Conservation (phyloP, 2,329 filamentous ascomycete species). For the Myrmaecium sp. region DNA sequence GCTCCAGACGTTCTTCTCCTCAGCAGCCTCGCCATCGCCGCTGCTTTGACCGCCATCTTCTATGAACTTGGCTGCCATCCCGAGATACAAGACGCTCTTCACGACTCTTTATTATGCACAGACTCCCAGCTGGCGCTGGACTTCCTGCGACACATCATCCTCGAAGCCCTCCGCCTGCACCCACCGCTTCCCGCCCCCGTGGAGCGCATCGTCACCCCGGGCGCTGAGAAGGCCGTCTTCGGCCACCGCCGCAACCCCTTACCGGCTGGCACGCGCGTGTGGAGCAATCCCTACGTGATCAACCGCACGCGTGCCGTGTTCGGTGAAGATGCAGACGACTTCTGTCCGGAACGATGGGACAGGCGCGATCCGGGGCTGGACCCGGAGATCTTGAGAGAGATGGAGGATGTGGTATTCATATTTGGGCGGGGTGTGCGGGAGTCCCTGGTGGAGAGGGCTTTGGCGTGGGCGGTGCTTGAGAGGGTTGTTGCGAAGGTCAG, state of each 20-base stretch:
- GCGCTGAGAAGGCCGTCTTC: conserved; percentile 4
- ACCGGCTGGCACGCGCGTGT: conserved; percentile 4
- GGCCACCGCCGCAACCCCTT: conserved; percentile 6
- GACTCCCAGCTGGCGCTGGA: not conserved
- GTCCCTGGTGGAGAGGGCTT: too few relatives aligned
- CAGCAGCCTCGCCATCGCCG: conserved; percentile 8
- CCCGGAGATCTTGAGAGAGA: too few relatives aligned
- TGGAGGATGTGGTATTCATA: too few relatives aligned
- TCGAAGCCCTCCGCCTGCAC: conserved; percentile 6
- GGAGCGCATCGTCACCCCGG: conserved; percentile 5
- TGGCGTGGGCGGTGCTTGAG: too few relatives aligned
- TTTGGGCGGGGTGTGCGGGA: too few relatives aligned
- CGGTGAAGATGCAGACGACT: conserved; percentile 7
- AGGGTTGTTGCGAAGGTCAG: too few relatives aligned
- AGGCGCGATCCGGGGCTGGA: too few relatives aligned
- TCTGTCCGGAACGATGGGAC: conserved; percentile 9
- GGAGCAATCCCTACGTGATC: conserved; percentile 5
- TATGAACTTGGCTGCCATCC: conserved; percentile 10
- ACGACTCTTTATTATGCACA: not conserved
- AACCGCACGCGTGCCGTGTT: conserved; percentile 5
- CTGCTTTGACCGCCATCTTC: conserved; percentile 9
- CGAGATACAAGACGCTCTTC: conserved; percentile 7
- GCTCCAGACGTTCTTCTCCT: conserved; percentile 9
- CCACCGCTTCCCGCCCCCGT: conserved; percentile 4
- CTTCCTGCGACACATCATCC: not conserved